These are phyloP conservation scores for Trichoderma sp. DNA, from an alignment of 2,329 filamentous ascomycete genomes.

Conservation along the genomic window DNA sequence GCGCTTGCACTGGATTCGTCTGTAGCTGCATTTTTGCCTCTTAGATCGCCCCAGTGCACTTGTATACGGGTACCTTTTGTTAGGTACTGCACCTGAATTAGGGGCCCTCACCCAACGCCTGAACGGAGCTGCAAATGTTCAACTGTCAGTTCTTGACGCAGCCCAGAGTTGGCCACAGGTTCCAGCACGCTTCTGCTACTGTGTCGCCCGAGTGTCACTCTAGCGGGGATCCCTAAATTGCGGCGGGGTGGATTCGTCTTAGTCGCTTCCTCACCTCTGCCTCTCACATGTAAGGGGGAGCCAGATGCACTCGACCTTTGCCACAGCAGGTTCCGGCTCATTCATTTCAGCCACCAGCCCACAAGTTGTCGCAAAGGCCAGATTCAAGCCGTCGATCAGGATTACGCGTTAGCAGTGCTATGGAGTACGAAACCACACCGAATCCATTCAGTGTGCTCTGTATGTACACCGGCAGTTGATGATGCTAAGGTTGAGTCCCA, in stretches of 20 bases:
- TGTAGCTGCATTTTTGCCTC: no score
- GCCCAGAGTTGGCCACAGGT: no score
- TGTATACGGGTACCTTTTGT: no score
- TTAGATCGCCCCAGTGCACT: no score
- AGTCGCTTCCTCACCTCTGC: no score
- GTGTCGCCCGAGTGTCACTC: background rate
- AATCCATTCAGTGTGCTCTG: no score
- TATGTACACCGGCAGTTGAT: no score
- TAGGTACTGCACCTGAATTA: no score
- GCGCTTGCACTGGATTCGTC: background rate
- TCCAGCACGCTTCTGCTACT: background rate
- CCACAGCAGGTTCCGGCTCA: conserved; percentile 6
- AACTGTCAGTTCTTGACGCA: no score
- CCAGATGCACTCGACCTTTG: background rate
- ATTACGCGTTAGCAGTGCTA: conserved; percentile 1
- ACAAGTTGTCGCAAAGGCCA: background rate
- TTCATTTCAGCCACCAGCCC: background rate
- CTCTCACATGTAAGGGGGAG: conserved; percentile 9
- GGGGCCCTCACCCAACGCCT: no score
- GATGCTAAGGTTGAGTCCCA: no score
- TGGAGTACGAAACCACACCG: background rate
- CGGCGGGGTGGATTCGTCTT: conserved; percentile 13
- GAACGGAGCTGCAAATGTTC: no score
- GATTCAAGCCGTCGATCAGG: conserved; percentile 16
- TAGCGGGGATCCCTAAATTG: conserved; percentile 23